Percentiles rank a stretch among this genome's conserved stretches.
These are phyloP conservation scores for Globisporangium spiculum DNA, from an alignment of 352 stramenopile species.

Conservation along the genomic window DNA sequence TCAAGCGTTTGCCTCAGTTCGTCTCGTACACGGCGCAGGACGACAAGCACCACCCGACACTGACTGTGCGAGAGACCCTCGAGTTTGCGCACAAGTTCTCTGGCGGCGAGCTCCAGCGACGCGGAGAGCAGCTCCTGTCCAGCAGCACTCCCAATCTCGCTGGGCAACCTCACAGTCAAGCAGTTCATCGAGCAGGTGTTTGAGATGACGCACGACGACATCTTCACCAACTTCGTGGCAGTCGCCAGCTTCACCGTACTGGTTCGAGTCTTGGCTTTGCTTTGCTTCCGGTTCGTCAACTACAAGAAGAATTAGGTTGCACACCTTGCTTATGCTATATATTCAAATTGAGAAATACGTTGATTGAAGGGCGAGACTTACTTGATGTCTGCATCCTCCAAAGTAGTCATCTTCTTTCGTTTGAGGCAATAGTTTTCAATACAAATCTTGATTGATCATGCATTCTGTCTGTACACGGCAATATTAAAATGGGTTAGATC, in stretches of 20 bases:
- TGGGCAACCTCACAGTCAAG: constrained; percentile 2
- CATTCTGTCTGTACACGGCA: constrained; percentile 1
- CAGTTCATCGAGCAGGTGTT: constrained; percentile 8
- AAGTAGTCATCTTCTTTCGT: too few relatives aligned
- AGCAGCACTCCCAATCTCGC: not conserved
- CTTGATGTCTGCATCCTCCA: not conserved
- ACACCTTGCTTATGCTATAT: not conserved
- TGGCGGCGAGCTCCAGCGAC: too few relatives aligned
- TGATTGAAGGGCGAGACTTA: not conserved
- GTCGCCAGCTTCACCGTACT: not conserved
- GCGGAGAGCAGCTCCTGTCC: not conserved
- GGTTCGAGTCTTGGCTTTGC: not conserved
- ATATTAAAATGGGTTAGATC: constrained; percentile 32
- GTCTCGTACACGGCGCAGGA: too few relatives aligned
- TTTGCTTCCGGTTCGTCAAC: constrained; percentile 10
- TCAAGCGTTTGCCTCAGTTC: too few relatives aligned
- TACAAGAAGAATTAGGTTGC: constrained; percentile 7
- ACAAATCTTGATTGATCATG: not conserved
- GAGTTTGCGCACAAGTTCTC: too few relatives aligned
- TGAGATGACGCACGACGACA: not conserved
- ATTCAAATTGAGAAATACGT: not conserved
- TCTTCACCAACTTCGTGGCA: not conserved
- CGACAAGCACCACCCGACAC: too few relatives aligned
- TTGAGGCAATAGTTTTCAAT: too few relatives aligned
- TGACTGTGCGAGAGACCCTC: too few relatives aligned